Percentiles rank a stretch among this genome's conserved stretches.
Conservation (phyloP, 2,329 filamentous ascomycete species). For the Microcyclosporella mali region DNA sequence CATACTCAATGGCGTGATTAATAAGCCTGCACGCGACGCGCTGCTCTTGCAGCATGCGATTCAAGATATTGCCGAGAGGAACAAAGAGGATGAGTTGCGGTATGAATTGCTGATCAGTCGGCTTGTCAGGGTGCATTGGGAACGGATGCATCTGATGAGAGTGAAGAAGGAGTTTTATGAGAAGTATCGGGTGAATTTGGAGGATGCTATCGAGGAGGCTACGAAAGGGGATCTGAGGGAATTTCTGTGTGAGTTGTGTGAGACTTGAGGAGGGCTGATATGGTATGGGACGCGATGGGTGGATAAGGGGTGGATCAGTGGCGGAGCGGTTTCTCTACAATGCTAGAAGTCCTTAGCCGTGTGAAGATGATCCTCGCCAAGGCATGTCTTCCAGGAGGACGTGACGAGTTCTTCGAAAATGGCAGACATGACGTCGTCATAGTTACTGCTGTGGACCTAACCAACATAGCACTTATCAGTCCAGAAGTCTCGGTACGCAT, state of each 20-base stretch:
- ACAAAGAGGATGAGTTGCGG: constrained; percentile 49
- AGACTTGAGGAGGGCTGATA: no score
- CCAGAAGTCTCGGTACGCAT: no score
- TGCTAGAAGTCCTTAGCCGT: no score
- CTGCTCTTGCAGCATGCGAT: constrained; percentile 87
- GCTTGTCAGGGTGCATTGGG: constrained; percentile 88
- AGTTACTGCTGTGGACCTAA: no score
- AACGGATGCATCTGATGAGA: constrained; percentile 69
- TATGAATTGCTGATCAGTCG: constrained; percentile 83
- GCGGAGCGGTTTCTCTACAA: no score
- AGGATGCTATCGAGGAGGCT: constrained; percentile 71
- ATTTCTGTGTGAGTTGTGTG: constrained; percentile 32
- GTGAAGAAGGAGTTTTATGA: constrained; percentile 75
- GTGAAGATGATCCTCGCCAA: no score
- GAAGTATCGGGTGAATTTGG: constrained; percentile 67
- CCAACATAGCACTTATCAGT: no score
- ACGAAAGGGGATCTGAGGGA: constrained; percentile 58
- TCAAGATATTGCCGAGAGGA: constrained; percentile 42
- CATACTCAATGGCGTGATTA: constrained; percentile 94
- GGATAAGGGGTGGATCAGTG: no score
- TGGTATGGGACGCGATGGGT: no score
- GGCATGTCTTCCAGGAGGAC: no score
- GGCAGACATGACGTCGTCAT: no score
- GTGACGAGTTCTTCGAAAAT: no score
- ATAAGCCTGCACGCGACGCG: constrained; percentile 87